Percentiles rank a stretch among this genome's conserved stretches.
Conservation (phyloP, 2,329 filamentous ascomycete genomes). For the Camptophora hylomeconis region DNA sequence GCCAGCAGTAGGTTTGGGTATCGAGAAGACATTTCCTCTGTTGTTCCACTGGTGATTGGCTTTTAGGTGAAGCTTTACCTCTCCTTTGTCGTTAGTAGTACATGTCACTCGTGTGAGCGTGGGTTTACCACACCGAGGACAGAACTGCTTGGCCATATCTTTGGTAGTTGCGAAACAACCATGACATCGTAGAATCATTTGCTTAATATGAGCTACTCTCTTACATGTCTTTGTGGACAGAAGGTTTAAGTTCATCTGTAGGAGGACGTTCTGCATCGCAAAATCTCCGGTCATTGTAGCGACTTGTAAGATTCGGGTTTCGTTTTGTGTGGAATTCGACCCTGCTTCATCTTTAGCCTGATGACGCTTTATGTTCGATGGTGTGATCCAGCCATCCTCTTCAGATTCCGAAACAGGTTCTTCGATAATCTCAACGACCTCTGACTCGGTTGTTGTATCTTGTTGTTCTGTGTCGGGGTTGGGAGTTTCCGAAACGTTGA, state of each 20-base stretch:
- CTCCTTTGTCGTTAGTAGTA: conserved; percentile 66
- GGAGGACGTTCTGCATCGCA: conserved; percentile 92
- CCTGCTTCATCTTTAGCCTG: conserved; percentile 52
- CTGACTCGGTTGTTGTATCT: too few relatives aligned
- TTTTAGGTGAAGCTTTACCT: conserved; percentile 78
- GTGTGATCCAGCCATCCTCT: conserved; percentile 82
- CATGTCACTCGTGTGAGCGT: conserved; percentile 77
- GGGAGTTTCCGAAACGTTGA: too few relatives aligned
- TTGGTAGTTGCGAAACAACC: conserved; percentile 78
- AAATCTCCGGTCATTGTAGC: conserved; percentile 93
- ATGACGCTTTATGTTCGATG: conserved; percentile 76
- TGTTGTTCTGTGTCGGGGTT: too few relatives aligned
- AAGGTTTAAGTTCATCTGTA: conserved; percentile 88
- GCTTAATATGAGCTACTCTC: conserved; percentile 73
- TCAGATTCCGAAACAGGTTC: conserved; percentile 24
- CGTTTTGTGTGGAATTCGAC: conserved; percentile 34
- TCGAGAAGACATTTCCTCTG: conserved; percentile 78
- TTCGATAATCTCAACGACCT: too few relatives aligned
- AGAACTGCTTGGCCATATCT: conserved; percentile 83
- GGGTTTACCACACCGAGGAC: conserved; percentile 75
- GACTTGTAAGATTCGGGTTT: conserved; percentile 60
- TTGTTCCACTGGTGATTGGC: conserved; percentile 95
- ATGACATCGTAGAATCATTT: conserved; percentile 85
- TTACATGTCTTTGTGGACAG: conserved; percentile 61
- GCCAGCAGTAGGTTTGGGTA: conserved; percentile 80